Base-by-base conservation (phyloP, 805 yeast genomes). In the Candida schatavii region DNA sequence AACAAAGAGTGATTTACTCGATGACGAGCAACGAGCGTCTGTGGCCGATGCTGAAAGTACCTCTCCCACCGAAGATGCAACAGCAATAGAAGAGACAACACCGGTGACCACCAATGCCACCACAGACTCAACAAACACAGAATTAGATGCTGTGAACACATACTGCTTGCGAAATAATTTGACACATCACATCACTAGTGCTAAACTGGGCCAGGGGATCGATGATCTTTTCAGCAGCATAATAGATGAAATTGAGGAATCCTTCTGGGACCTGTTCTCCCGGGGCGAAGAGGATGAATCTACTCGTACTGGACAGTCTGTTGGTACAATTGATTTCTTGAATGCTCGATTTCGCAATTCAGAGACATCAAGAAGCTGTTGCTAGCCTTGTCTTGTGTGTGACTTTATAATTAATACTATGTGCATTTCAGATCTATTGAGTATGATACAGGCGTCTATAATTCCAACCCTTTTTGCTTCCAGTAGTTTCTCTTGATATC, bases 1-100 rank as follows among this genome's bases (percentile, higher is more conserved):
- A 0, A 93, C 88, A 61, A 93, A 93, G 63, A 52, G 65, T 3
- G 99, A 93, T 62, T 60, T 89, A 36, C 58, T 72, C 55, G 59
- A 21, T 46, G 54, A 35, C 19, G 10, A 7, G n/a, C 13, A 6
- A 14, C 7, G 34, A 9, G 13, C 11, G n/a, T 23, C 27, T 7
- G 11, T 7, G 10, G 11, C 27, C 7, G 11, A 7, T 23, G 27
- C 10, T 7, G 27, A 23, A 11, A 7, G 10, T 23, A 11, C 10
- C 7, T 23, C 27, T 23, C 10, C 7, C 7, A 7, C 27, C 11
- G 27, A 7, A 23, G 27, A 23, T 23, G 7, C 27, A 7, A 23
- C 27, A 11, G 7, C 27, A 15, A 10, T 28, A 10, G 56, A 44
- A 48, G 43, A 9, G 50, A 17, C 10, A 15, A 13, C 11, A 11